Base-by-base conservation (phyloP, 2,329 filamentous ascomycete genomes). In the Neonectria punicea region DNA sequence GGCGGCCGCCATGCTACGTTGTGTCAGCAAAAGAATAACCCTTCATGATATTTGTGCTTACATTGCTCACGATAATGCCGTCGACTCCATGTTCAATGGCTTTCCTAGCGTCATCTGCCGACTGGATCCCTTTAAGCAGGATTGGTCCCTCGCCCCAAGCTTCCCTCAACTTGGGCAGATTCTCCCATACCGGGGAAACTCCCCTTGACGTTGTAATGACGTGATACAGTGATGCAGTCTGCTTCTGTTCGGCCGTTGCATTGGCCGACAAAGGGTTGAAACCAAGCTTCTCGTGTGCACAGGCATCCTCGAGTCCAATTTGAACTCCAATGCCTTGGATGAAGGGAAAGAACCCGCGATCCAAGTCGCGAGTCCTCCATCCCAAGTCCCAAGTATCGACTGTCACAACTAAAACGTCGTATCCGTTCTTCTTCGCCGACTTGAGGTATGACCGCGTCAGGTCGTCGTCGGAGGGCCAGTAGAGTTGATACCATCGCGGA, bases 51-150 rank as follows among this genome's bases (percentile, higher is more conserved):
- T 4, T 4, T 10, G 10, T 18, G 1, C 39, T 43, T 43, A 43
- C 39, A 63, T 78, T 78, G 18, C 73, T 76, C 6, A 79, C 69
- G 30, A 76, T 68, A 28, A 79, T 75, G 1, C 67, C 75, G 47
- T 74, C 67, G n/a, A 70, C 71, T 2, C 77, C 75, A 47, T 75
- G 61, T 46, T 73, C 61, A 16, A 77, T 63, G 7, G 76, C 75
- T 10, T 69, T 53, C 4, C 67, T 50, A 4, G 73, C 77, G 61
- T 79, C 76, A 39, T 77, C 77, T 13, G 74, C 74, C 6, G 71
- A 76, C 62, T 75, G 70, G 22, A 79, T 75, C 14, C 75, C 75
- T 58, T 78, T 78, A 9, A 71, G 39, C 4, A 43, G 0, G n/a
- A 43, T 43, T 8, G 39, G 39, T 3, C 39, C 39, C 3, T 43